Evolutionary conservation across 179 eudicot species (phyloP).

Genomic region (Patellifolia procumbens): DNA sequence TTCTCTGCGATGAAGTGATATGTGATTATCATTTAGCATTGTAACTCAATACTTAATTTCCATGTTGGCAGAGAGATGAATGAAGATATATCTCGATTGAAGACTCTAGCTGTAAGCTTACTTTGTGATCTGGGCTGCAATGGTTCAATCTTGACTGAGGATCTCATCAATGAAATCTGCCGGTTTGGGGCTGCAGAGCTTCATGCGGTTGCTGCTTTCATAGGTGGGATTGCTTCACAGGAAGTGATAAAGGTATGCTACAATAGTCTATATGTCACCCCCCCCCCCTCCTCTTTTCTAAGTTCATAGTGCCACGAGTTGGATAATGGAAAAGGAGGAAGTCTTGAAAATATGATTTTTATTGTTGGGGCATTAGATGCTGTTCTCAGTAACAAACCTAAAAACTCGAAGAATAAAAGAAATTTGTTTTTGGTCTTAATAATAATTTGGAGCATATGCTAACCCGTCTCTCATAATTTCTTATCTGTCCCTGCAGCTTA

Average conservation of each 20-base stretch:
- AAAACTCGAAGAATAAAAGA: neutral
- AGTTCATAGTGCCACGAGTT: neutral
- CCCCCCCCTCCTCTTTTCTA: neutral
- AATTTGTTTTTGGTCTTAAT: neutral
- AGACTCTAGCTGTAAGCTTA: constrained; percentile 67
- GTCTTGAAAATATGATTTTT: neutral
- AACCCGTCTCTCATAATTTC: neutral
- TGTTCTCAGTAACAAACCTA: neutral
- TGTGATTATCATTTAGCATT: neutral
- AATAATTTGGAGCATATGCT: neutral
- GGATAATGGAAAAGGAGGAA: neutral
- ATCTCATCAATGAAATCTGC: constrained; percentile 89
- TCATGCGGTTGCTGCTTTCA: constrained; percentile 83
- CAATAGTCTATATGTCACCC: neutral
- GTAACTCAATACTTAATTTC: neutral
- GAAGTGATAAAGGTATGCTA: constrained; percentile 84
- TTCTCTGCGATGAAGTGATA: neutral
- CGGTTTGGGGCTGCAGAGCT: constrained; percentile 95
- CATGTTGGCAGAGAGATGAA: constrained; percentile 67
- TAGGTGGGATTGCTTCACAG: constrained; percentile 94
- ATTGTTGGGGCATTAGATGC: neutral
- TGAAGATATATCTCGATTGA: constrained; percentile 89
- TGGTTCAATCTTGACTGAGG: constrained; percentile 75
- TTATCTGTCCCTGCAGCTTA: constrained; percentile 54
- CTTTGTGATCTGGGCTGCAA: constrained; percentile 80